Evolutionary conservation across 2,329 filamentous ascomycete genomes (phyloP), one percentile per base, ranked within the genome.

Genomic region (Thermoascus crustaceus): DNA sequence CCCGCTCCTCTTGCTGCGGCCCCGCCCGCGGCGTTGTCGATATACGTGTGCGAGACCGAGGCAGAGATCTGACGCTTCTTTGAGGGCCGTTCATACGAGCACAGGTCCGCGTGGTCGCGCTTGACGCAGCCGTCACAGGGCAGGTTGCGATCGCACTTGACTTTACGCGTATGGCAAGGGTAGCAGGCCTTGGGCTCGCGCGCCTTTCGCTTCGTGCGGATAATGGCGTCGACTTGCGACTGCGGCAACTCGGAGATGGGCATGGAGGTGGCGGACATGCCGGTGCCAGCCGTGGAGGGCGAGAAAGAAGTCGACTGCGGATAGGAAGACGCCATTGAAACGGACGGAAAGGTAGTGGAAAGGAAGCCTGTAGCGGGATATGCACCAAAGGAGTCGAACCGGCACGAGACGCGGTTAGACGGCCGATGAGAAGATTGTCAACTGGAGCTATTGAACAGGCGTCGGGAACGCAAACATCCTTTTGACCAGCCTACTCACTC

Each of bases 101-200:
- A 69, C 9, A 68, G 58, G 33, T 69, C 63, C 21, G 64, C 64
- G 46, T 69, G 66, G 45, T 68, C 66, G 43, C 66, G 59, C 46
- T 68, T 68, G 30, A 69, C 63, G 39, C 66, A 69, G 13, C 64
- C 65, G 40, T 68, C 65, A 47, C 66, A 69, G 3, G 66, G 66
- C 6, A 68, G 48, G 32, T 68, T 68, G 25, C 66, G 63, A 46
- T 69, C 66, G 47, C 66, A 69, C 53, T 68, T 69, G 25, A 69
- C 66, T 39, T 66, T 66, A n/a, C 63, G 59, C 34, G 61, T 60
- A 44, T 66, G 63, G 38, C 63, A 66, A 8, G 63, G 63, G 39
- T 66, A 66, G 43, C 63, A 66, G 30, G 63, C 63, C 52, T 69
- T 60, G 6, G 66, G 66, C 40, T 69, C 66, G 32, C 66, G 58